Evolutionary conservation across 371 early-diverging fungal genomes (phyloP).

Genomic region (Phascolomyces articulosus): DNA sequence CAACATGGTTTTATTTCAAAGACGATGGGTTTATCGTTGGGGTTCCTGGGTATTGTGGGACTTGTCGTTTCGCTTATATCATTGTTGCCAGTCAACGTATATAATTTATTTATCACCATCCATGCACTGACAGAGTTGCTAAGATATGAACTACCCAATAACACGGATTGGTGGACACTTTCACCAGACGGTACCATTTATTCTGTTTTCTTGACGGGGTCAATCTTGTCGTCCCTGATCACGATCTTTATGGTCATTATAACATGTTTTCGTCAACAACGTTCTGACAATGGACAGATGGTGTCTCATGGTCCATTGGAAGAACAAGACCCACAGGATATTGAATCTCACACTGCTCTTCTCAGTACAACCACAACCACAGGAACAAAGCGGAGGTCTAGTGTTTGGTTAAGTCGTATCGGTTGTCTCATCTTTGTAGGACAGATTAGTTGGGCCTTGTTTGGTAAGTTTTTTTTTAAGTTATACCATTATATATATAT

Average conservation of each 20-base stretch:
- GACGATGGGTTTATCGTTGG: constrained; percentile 29
- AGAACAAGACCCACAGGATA: background rate
- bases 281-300: constrained; percentile 5
- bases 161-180: constrained; percentile 15
- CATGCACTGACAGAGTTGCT: constrained; percentile 33
- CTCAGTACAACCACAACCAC: background rate
- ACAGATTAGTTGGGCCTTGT: constrained; percentile 32
- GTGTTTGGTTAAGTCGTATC: constrained; percentile 30
- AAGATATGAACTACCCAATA: constrained; percentile 19
- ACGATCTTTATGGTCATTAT: constrained; percentile 20
- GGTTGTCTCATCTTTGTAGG: constrained; percentile 30
- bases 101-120: constrained; percentile 35
- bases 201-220: constrained; percentile 22
- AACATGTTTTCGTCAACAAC: constrained; percentile 20
- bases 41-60: constrained; percentile 31
- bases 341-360: background rate
- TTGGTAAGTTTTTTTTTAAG: constrained; percentile 27
- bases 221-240: constrained; percentile 28
- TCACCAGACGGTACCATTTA: constrained; percentile 14
- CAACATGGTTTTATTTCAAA: constrained; percentile 23
- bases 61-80: constrained; percentile 28
- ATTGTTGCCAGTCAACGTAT: constrained; percentile 30
- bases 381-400: constrained; percentile 10
- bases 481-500: background rate
- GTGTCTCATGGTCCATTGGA: background rate